Conservation (phyloP, 2,329 filamentous ascomycete species). For the Ramichloridium luteum region DNA sequence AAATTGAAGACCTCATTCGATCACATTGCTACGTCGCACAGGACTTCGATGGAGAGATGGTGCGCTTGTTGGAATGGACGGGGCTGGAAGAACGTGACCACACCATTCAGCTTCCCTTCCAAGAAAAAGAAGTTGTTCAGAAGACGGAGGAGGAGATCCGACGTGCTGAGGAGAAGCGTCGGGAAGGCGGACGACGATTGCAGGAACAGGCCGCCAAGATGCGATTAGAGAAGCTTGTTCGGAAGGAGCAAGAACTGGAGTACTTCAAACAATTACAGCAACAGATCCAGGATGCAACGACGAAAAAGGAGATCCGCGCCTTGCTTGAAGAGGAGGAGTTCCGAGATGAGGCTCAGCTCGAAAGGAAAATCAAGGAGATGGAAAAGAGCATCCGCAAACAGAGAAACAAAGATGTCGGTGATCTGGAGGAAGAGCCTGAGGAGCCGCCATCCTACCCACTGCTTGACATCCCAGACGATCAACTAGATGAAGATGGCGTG, state of each 20-base stretch:
- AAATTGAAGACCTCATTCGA: constrained; percentile 75
- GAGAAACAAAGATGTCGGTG: constrained; percentile 83
- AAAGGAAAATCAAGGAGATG: constrained; percentile 74
- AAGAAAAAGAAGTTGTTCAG: constrained; percentile 76
- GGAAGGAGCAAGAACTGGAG: constrained; percentile 89
- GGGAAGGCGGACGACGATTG: constrained; percentile 78
- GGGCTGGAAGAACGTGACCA: constrained; percentile 80
- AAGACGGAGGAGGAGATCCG: constrained; percentile 93
- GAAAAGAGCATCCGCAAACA: constrained; percentile 84
- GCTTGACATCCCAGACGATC: constrained; percentile 77
- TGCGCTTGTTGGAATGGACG: constrained; percentile 73
- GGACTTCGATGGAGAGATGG: constrained; percentile 69
- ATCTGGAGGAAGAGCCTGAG: constrained; percentile 60
- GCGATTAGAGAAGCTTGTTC: constrained; percentile 86
- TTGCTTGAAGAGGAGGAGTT: constrained; percentile 77
- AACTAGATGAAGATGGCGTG: constrained; percentile 79
- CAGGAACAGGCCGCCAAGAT: constrained; percentile 97
- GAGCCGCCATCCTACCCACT: constrained; percentile 79
- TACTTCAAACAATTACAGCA: constrained; percentile 79
- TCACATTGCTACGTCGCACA: constrained; percentile 84
- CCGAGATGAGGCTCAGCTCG: constrained; percentile 78
- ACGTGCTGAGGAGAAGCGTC: constrained; percentile 80
- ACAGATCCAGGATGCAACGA: constrained; percentile 54
- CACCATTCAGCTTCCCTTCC: constrained; percentile 85
- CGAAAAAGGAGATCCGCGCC: constrained; percentile 81